Percentiles rank a stretch among this genome's conserved stretches.
Evolutionary conservation across 2,329 filamentous ascomycete species (phyloP).

Genomic region (Fusarium sororula): DNA sequence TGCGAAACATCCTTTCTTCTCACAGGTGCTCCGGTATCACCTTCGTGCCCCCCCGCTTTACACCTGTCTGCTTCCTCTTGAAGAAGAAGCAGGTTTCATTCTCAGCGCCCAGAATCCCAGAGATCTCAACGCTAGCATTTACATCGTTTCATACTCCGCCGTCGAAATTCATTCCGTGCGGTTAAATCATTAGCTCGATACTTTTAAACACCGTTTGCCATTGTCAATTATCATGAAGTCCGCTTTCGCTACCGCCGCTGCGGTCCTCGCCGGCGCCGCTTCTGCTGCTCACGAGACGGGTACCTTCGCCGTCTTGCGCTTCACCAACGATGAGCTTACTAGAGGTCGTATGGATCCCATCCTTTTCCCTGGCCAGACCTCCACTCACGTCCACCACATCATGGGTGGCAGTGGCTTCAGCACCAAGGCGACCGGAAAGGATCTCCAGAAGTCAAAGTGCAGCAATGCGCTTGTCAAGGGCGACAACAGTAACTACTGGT

Average conservation of each 20-base stretch:
- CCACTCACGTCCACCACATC: slow-evolving; percentile 74
- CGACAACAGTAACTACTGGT: slow-evolving; percentile 82
- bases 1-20: slow-evolving; percentile 41
- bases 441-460: slow-evolving; percentile 70
- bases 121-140: slow-evolving; percentile 29
- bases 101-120: slow-evolving; percentile 37
- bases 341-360: slow-evolving; percentile 75
- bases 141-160: not conserved
- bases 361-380: slow-evolving; percentile 66
- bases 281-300: slow-evolving; percentile 54
- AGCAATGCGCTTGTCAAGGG: slow-evolving; percentile 74
- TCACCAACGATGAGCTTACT: slow-evolving; percentile 71
- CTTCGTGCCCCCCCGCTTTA: slow-evolving; percentile 25
- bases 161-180: not conserved
- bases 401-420: slow-evolving; percentile 76
- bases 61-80: slow-evolving; percentile 16
- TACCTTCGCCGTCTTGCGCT: slow-evolving; percentile 75
- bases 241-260: slow-evolving; percentile 43
- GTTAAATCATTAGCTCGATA: slow-evolving; percentile 1
- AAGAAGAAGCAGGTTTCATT: slow-evolving; percentile 31
- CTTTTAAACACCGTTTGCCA: slow-evolving; percentile 3
- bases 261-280: slow-evolving; percentile 52
- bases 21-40: slow-evolving; percentile 50
- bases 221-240: slow-evolving; percentile 48
- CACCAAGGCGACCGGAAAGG: slow-evolving; percentile 67